Percentiles rank a stretch among this genome's conserved stretches.
phyloP scores from a whole-genome alignment of 345 rosid species.

The Physaria fendleri region DNA sequence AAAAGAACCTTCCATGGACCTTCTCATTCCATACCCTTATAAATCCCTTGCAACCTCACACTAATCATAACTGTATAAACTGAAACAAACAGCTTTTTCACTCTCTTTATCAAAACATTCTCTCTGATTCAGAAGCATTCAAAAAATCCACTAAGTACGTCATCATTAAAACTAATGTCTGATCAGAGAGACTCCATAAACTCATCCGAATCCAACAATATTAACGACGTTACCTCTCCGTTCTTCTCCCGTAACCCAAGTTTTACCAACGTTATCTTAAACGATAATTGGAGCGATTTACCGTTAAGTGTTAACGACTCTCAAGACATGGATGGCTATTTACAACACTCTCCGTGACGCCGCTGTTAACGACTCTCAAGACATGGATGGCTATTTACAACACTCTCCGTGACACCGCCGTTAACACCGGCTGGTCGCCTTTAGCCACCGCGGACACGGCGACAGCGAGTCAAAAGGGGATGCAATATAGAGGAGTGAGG shows the following conservation, averaged over 20 bases:
- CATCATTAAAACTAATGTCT: slow-evolving; percentile 18
- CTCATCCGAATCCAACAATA: slow-evolving; percentile 6
- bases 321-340: slow-evolving; percentile 53
- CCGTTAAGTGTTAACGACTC: slow-evolving; percentile 52
- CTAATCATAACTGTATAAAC: slow-evolving; percentile 1
- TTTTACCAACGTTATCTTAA: slow-evolving; percentile 30
- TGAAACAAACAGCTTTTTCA: not conserved
- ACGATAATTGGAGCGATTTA: slow-evolving; percentile 40
- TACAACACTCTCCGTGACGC: slow-evolving; percentile 49
- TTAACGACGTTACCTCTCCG: slow-evolving; percentile 17
- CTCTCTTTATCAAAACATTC: not conserved
- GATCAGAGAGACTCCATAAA: slow-evolving; percentile 8
- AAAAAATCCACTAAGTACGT: not conserved
- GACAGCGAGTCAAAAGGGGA: slow-evolving; percentile 22
- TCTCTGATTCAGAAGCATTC: not conserved
- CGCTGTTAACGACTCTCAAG: too few species aligned
- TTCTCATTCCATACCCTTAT: slow-evolving; percentile 22
- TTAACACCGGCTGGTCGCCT: too few species aligned
- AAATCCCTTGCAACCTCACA: not conserved
- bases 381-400: too few species aligned
- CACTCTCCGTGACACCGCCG: too few species aligned
- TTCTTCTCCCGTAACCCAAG: slow-evolving; percentile 22
- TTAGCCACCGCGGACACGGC: too few species aligned
- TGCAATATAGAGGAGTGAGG: slow-evolving; percentile 42
- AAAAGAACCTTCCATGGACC: slow-evolving; percentile 20